Conservation (phyloP, 495 filamentous ascomycete genomes). For the Penicillium ochrochloron region DNA sequence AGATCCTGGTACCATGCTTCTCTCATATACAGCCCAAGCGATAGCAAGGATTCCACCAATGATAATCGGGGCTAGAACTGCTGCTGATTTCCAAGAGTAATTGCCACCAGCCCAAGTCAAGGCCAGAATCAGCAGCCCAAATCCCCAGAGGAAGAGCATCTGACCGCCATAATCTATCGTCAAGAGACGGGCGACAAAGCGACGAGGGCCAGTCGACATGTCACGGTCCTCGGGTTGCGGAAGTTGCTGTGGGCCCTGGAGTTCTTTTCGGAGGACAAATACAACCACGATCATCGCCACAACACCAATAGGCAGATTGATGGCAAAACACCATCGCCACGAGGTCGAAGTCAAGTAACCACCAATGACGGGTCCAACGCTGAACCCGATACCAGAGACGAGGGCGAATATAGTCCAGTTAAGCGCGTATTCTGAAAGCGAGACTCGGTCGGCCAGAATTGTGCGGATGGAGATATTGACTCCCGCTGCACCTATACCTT, state of each 20-base stretch:
- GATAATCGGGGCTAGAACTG: slow-evolving; percentile 58
- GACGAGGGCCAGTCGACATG: slow-evolving; percentile 3
- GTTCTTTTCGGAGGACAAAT: slow-evolving; percentile 41
- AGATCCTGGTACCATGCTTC: slow-evolving; percentile 54
- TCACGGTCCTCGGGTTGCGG: slow-evolving; percentile 15
- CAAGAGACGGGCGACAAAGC: slow-evolving; percentile 42
- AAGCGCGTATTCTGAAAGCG: slow-evolving; percentile 58
- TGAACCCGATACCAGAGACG: slow-evolving; percentile 54
- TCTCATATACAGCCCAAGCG: slow-evolving; percentile 58
- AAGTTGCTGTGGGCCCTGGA: slow-evolving; percentile 31
- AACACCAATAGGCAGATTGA: slow-evolving; percentile 39
- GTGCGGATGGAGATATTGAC: slow-evolving; percentile 57
- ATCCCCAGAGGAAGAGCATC: slow-evolving; percentile 61
- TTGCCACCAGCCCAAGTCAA: slow-evolving; percentile 62
- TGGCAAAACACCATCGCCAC: slow-evolving; percentile 65
- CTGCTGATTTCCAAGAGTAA: slow-evolving; percentile 55
- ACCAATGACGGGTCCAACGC: slow-evolving; percentile 60
- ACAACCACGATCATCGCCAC: slow-evolving; percentile 35
- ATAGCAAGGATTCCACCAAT: slow-evolving; percentile 52
- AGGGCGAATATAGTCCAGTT: slow-evolving; percentile 62
- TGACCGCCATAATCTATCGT: slow-evolving; percentile 61
- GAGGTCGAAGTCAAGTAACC: slow-evolving; percentile 41
- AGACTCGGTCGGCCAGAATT: slow-evolving; percentile 61
- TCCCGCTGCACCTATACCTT: slow-evolving; percentile 60
- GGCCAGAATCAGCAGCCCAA: slow-evolving; percentile 61